phyloP scores from a whole-genome alignment of 805 yeast species.

The Hanseniaspora pseudoguilliermondii region DNA sequence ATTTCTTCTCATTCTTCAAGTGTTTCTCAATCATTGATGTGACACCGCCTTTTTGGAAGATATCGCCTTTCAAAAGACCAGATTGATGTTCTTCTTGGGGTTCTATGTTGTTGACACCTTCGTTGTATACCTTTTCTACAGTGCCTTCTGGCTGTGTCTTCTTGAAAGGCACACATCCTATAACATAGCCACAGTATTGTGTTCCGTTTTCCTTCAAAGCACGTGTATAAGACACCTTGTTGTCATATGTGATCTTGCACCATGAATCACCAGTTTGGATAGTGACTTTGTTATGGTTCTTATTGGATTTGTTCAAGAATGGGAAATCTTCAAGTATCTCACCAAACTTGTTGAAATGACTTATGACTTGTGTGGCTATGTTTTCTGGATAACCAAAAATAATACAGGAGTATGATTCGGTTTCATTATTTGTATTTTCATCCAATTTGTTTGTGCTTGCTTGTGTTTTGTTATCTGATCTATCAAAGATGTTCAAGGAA shows the following conservation, averaged over 20 bases:
- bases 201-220: conserved; percentile 78
- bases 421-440: conserved; percentile 1
- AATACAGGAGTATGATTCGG: conserved; percentile 51
- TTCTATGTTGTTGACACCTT: neutral
- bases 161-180: conserved; percentile 61
- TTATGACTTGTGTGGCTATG: conserved; percentile 51
- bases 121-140: neutral
- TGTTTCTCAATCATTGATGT: neutral
- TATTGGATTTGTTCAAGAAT: conserved; percentile 17
- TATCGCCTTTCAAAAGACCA: conserved; percentile 1
- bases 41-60: conserved; percentile 6
- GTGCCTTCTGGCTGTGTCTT: conserved; percentile 27
- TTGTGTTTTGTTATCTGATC: conserved; percentile 7
- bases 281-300: conserved; percentile 34
- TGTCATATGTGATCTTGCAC: conserved; percentile 80
- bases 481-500: conserved; percentile 8
- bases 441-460: neutral
- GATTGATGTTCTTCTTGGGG: neutral
- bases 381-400: conserved; percentile 84
- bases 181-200: conserved; percentile 48
- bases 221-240: conserved; percentile 59
- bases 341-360: conserved; percentile 70
- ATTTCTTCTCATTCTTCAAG: neutral
- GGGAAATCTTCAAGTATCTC: conserved; percentile 64
- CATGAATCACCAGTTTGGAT: conserved; percentile 77